These are phyloP conservation scores for Rutstroemia sydowiana DNA, from an alignment of 2,329 filamentous ascomycete genomes.

Conservation along the genomic window DNA sequence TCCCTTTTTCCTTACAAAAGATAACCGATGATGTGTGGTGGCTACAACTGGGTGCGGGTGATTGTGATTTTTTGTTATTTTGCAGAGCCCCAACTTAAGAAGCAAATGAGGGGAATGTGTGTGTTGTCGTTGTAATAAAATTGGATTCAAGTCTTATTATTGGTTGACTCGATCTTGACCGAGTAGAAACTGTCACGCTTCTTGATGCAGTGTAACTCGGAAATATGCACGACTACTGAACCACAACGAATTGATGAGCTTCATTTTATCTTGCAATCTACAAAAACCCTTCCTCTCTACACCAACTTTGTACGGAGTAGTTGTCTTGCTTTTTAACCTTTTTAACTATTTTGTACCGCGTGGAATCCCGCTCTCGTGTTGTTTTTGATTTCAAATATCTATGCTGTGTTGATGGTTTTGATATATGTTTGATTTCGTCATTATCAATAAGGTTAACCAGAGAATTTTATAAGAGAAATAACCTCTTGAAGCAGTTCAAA, in stretches of 20 bases:
- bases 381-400: no score
- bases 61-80: neutral
- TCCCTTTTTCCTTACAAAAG: neutral
- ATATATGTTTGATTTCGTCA: no score
- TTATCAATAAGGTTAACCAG: no score
- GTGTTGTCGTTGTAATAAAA: neutral
- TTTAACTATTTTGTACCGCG: no score
- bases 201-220: conserved; percentile 7
- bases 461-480: no score
- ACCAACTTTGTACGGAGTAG: no score
- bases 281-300: no score
- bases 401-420: no score
- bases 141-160: neutral
- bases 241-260: neutral
- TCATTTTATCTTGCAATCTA: neutral
- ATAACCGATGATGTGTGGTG: neutral
- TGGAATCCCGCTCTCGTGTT: no score
- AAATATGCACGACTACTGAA: conserved; percentile 6
- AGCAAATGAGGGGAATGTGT: neutral
- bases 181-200: conserved; percentile 10
- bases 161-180: conserved; percentile 3
- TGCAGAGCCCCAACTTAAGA: neutral
- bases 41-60: neutral
- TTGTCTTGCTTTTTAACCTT: no score
- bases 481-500: no score